Evolutionary conservation across 1,284 basidiomycete genomes (phyloP).

Genomic region (Moesziomyces aphidis): DNA sequence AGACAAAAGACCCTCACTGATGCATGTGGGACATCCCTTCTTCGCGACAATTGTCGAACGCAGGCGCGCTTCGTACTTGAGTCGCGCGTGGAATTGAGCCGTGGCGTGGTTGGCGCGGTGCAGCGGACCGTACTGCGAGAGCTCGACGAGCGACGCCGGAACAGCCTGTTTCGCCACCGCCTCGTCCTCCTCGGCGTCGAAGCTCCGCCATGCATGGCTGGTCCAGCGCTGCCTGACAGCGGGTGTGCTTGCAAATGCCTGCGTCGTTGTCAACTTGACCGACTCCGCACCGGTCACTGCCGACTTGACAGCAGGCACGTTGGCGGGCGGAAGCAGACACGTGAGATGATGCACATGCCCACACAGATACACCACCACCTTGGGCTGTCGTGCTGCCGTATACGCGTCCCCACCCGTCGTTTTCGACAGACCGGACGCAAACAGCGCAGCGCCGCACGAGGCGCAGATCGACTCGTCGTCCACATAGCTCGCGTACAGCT

Average conservation of each 20-base stretch:
- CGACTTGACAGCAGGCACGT: constrained; percentile 17
- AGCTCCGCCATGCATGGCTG: neutral
- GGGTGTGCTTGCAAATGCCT: constrained; percentile 27
- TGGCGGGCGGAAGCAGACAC: constrained; percentile 40
- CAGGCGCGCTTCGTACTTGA: constrained; percentile 45
- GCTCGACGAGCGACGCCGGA: constrained; percentile 4
- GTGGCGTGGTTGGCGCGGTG: constrained; percentile 21
- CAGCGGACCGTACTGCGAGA: constrained; percentile 35
- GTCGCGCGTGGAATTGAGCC: constrained; percentile 23
- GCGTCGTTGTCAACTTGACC: constrained; percentile 28
- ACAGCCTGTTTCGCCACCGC: constrained; percentile 9
- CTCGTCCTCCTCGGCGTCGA: neutral
- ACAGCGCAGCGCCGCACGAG: constrained; percentile 40
- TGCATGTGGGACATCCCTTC: constrained; percentile 39
- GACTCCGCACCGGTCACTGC: neutral
- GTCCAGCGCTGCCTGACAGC: constrained; percentile 31
- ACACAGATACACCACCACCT: constrained; percentile 60
- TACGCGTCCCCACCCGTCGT: constrained; percentile 12
- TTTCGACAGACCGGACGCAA: constrained; percentile 10
- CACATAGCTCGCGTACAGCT: constrained; percentile 46
- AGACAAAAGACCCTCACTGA: constrained; percentile 16
- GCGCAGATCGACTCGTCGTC: constrained; percentile 48
- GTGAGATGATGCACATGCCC: constrained; percentile 58
- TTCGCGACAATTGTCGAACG: constrained; percentile 27
- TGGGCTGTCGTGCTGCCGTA: constrained; percentile 12